Conservation (phyloP, 2,329 filamentous ascomycete genomes). For the Hypoxylon sp. region DNA sequence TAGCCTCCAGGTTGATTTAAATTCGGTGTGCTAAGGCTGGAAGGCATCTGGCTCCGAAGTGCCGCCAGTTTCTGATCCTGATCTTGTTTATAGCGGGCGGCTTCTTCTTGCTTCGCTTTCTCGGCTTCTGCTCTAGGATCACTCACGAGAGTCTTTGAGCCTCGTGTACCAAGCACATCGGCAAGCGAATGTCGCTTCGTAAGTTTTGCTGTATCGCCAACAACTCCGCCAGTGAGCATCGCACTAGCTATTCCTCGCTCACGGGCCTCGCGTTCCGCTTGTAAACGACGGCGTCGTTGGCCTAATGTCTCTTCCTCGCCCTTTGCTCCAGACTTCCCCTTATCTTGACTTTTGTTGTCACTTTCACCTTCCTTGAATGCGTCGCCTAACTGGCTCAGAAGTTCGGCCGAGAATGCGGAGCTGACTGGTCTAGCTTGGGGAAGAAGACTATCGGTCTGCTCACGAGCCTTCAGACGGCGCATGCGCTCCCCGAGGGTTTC, state of each 20-base stretch:
- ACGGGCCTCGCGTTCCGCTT: constrained; percentile 77
- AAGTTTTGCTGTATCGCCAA: constrained; percentile 59
- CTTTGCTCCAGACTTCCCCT: constrained; percentile 51
- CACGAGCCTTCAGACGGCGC: constrained; percentile 73
- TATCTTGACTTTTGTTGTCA: constrained; percentile 53
- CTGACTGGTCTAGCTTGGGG: constrained; percentile 72
- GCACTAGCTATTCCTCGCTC: constrained; percentile 66
- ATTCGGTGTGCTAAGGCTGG: constrained; percentile 55
- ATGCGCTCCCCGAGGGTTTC: constrained; percentile 78
- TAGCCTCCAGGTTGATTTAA: constrained; percentile 62
- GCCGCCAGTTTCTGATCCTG: constrained; percentile 65
- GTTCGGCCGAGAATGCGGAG: constrained; percentile 76
- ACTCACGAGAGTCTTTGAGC: constrained; percentile 55
- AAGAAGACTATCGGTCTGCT: constrained; percentile 63
- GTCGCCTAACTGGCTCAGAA: constrained; percentile 74
- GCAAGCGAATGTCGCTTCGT: constrained; percentile 66
- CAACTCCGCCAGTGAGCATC: constrained; percentile 51
- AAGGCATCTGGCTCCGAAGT: constrained; percentile 66
- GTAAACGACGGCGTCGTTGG: constrained; percentile 80
- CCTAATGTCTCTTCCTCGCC: constrained; percentile 83
- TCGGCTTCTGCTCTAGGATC: constrained; percentile 62
- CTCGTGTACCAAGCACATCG: constrained; percentile 67
- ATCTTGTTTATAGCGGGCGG: constrained; percentile 58
- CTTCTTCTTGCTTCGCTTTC: constrained; percentile 59
- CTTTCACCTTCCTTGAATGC: constrained; percentile 61